Percentiles rank a stretch among this genome's conserved stretches.
These are phyloP conservation scores for Angomonas deanei DNA, from an alignment of 208 protist species.

Conservation along the genomic window DNA sequence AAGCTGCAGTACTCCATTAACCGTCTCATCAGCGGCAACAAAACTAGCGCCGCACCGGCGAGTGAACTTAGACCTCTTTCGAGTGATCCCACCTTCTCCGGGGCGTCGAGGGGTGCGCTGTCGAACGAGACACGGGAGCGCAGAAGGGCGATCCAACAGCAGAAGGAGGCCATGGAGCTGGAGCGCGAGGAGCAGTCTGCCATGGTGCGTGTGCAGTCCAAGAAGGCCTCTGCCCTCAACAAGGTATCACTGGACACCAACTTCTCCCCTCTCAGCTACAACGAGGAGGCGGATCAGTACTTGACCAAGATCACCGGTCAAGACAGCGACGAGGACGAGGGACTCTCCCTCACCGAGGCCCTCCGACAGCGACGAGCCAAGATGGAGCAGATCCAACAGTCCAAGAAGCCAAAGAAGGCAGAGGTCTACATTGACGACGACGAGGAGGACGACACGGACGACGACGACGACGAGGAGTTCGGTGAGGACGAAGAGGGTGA, in stretches of 20 bases:
- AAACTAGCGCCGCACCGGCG: constrained; percentile 48
- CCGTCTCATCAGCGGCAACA: constrained; percentile 87
- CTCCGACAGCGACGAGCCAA: constrained; percentile 56
- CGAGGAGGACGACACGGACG: constrained; percentile 11
- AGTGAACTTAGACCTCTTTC: constrained; percentile 65
- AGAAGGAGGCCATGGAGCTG: constrained; percentile 71
- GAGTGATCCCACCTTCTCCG: constrained; percentile 26
- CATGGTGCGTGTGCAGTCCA: constrained; percentile 80
- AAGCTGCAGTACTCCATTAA: constrained; percentile 96
- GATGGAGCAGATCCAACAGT: constrained; percentile 17
- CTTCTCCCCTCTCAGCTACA: constrained; percentile 68
- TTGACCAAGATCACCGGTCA: constrained; percentile 70
- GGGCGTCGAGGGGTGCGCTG: constrained; percentile 19
- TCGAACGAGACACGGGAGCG: constrained; percentile 59
- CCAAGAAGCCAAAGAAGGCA: constrained; percentile 17
- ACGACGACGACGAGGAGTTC: constrained; percentile 20
- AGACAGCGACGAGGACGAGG: constrained; percentile 20
- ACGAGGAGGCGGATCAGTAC: constrained; percentile 89
- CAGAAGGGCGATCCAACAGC: constrained; percentile 49
- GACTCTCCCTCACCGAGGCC: constrained; percentile 76
- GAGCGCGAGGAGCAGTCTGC: constrained; percentile 76
- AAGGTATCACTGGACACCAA: constrained; percentile 31
- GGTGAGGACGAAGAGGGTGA: constrained; percentile 26
- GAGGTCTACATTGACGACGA: constrained; percentile 1
- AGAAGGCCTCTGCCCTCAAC: constrained; percentile 58